Evolutionary conservation across 306 rosid genomes (phyloP), one percentile per base, ranked within the genome.

Genomic region (Castanea sativa): DNA sequence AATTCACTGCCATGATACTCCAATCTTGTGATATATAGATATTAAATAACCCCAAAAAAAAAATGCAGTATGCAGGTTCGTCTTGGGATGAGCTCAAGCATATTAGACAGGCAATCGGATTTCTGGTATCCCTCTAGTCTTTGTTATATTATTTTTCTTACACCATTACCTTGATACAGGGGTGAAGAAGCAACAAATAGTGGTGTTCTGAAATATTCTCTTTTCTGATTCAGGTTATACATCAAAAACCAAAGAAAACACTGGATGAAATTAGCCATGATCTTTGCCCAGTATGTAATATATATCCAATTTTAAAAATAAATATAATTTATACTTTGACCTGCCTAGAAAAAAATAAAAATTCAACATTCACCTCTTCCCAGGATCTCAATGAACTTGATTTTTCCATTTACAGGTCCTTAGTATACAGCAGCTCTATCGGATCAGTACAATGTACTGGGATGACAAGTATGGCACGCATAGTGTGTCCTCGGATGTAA

Each of bases 401-500:
- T 23, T 55, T 78, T 45, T 25, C 56, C 74, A 56, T 83, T 58
- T 78, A 49, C 87, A 94, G 98, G 98, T 92, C 61, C 96, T 96
- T 69, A 96, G 99, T 86, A 88, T 96, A 77, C 99, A 93, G 81
- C 99, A 96, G 80, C 80, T 96, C 58, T 96, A 96, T 87, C 90
- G 99, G 79, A 96, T 96, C 80, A 89, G 99, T 79, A 96, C 99
- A 77, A 93, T 96, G 99, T 96, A 93, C 80, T 96, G 99, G 98
- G 99, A 96, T 77, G 87, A 85, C 80, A 86, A 81, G 73, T 76
- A 85, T 33, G 87, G 89, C 64, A 84, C 88, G 55, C 85, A 79
- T 13, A 79, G 88, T 55, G 85, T 85, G 61, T 86, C 89, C 63
- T 80, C 96, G n/a, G 99, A 96, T 76, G 99, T 93, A 91, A 85